A percentile compares a stretch with the other conserved stretches of the same genome.
Conservation (phyloP, 2,329 filamentous ascomycete species). For the Hypoxylon sp. region DNA sequence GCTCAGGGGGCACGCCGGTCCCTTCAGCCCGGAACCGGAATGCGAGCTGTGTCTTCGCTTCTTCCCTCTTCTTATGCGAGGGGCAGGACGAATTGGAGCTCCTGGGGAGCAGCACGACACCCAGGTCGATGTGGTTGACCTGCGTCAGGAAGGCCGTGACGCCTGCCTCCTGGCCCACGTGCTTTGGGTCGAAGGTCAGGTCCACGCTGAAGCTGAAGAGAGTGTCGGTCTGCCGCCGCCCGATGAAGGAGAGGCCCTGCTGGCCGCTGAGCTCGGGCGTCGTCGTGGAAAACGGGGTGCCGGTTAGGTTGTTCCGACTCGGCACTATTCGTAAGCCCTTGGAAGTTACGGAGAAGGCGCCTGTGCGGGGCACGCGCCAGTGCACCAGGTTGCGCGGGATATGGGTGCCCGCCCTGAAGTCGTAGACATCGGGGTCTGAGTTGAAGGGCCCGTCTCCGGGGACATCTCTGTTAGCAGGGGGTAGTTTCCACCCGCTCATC, state of each 20-base stretch:
- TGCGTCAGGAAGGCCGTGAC: constrained; percentile 56
- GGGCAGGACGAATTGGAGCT: constrained; percentile 8
- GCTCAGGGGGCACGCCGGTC: constrained; percentile 40
- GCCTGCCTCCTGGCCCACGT: constrained; percentile 54
- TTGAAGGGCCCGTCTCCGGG: constrained; percentile 54
- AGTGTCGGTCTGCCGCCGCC: constrained; percentile 53
- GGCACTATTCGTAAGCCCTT: constrained; percentile 51
- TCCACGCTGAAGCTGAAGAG: constrained; percentile 55
- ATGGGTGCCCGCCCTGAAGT: constrained; percentile 38
- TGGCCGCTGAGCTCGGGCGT: constrained; percentile 47
- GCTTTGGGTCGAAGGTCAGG: constrained; percentile 48
- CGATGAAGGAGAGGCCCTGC: constrained; percentile 52
- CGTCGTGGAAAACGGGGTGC: constrained; percentile 33
- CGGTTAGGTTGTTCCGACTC: constrained; percentile 51
- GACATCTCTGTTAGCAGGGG: constrained; percentile 53
- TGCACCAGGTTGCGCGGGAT: constrained; percentile 54
- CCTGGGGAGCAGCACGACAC: constrained; percentile 48
- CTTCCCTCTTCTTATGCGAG: not conserved
- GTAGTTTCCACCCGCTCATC: constrained; percentile 62
- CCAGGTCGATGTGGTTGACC: constrained; percentile 54
- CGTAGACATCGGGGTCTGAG: constrained; percentile 45
- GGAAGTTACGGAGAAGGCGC: constrained; percentile 44
- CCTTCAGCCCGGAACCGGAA: constrained; percentile 52
- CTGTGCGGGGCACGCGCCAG: constrained; percentile 54
- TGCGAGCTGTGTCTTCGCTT: constrained; percentile 43